Base-by-base conservation (phyloP, 2,329 filamentous ascomycete species). In the Didymella exigua region DNA sequence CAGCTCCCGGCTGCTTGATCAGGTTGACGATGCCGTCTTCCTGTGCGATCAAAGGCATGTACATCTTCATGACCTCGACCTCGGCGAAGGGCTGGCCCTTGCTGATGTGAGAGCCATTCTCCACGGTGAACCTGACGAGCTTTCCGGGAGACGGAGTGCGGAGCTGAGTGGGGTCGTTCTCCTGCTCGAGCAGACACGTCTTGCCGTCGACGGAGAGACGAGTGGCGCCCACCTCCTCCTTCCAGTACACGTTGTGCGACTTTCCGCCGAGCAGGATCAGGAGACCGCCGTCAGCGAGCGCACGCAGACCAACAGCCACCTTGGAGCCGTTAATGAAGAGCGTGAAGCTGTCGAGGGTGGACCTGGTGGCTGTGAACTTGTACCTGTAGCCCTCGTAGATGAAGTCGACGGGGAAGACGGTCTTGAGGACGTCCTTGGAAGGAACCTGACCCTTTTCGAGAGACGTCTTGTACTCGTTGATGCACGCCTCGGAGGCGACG, bases 21-120 rank as follows among this genome's bases (percentile, higher is more conserved):
- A 99, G 86, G 80, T 97, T 95, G 52, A 99, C 93, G 49, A 96
- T 85, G 81, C 95, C 95, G 68, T 96, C 95, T 76, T 99, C 95
- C 73, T 93, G 89, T 2, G 95, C 90, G 58, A 99, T 85, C 50
- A 99, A 84, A 70, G 95, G 95, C 95, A 99, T 99, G 84, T 98
- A 98, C 95, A 99, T 99, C 85, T 99, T 99, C 95, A 99, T 99
- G 78, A 99, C 95, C 79, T 99, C 95, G 34, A 99, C 93, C 77
- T 99, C 95, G 51, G 95, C 95, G 72, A 92, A 99, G 29, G 93
- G 83, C 77, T 98, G 90, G 53, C 93, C 93, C 67, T 96, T 91
- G 76, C 86, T 89, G 77, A 99, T 87, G 75, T 99, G 95, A 66
- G 92, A 85, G 58, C 95, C 95, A 70, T 96, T 98, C 76, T 97